Base-by-base conservation (phyloP, 371 early-diverging fungal genomes). In the Rhizopus sp. region DNA sequence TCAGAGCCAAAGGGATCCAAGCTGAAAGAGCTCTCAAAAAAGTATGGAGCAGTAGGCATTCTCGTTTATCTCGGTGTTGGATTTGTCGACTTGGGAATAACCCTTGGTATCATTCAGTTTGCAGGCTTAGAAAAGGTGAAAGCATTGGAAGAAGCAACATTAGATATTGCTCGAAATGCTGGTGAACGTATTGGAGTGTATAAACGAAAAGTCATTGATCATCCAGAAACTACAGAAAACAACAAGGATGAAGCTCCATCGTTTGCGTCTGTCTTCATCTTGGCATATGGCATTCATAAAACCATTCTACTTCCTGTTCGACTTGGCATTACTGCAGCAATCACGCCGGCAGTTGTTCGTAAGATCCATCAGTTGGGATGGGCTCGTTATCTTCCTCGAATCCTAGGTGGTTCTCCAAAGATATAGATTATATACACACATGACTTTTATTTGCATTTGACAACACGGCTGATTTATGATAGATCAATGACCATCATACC, bases 211-310 rank as follows among this genome's bases (percentile, higher is more conserved):
- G n/a, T 15, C 30, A 1, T 3, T 15, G 23, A n/a, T 45, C 48
- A 41, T 61, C 7, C 38, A 48, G 31, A 45, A 60, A 32, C 30
- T 15, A 16, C 29, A 31, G 34, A 23, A 23, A 23, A 47, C 44
- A 17, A 56, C 5, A 49, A 63, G 9, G 60, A 62, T 31, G 70
- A 62, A 23, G 23, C 65, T 30, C 67, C 77, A 16, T 77, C 77
- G 0, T 57, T 77, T 34, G 62, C 73, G 0, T 75, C 75, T n/a
- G 63, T 80, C 13, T 74, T 80, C 35, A 52, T 77, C 7, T 50
- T 80, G 31, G 75, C 77, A 0, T 80, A 80, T 45, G 73, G 71
- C n/a, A 80, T 80, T 30, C 80, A 77, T 56, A 80, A 80, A 53
- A 80, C 80, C 0, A 32, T 75, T 17, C 52, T 80, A n/a, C 48